phyloP scores from a whole-genome alignment of 768 basidiomycete species.

The Tulasnella sp. region DNA sequence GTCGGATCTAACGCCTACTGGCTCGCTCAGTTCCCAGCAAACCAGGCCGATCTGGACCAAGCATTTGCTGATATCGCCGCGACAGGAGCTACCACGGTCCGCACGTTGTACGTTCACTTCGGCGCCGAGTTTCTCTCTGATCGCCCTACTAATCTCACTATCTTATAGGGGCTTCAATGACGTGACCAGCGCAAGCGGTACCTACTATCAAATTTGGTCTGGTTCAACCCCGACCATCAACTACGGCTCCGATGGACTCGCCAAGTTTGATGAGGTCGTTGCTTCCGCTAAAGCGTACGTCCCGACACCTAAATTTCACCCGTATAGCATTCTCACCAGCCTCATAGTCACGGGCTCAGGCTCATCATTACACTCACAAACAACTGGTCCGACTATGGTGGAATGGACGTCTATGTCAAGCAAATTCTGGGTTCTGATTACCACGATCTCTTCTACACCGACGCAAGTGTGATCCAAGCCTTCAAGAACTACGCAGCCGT shows the following conservation, averaged over 20 bases:
- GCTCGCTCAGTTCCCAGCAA: slow-evolving; percentile 42
- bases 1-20: slow-evolving; percentile 54
- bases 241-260: slow-evolving; percentile 51
- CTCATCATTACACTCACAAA: slow-evolving; percentile 52
- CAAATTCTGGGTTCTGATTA: slow-evolving; percentile 39
- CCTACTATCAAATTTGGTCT: slow-evolving; percentile 56
- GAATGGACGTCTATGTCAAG: slow-evolving; percentile 64
- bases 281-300: slow-evolving; percentile 51
- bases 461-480: slow-evolving; percentile 47
- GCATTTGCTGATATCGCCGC: slow-evolving; percentile 52
- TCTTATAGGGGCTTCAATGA: slow-evolving; percentile 54
- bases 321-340: not conserved
- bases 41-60: slow-evolving; percentile 49
- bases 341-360: slow-evolving; percentile 47
- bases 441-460: slow-evolving; percentile 61
- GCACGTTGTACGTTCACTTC: slow-evolving; percentile 38
- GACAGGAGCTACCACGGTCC: slow-evolving; percentile 52
- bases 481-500: slow-evolving; percentile 53
- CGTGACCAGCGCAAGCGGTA: slow-evolving; percentile 48
- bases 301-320: not conserved
- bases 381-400: slow-evolving; percentile 46
- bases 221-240: slow-evolving; percentile 52
- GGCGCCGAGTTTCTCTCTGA: not conserved
- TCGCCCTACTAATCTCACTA: not conserved
- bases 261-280: slow-evolving; percentile 47